Evolutionary conservation across 2,329 filamentous ascomycete genomes (phyloP).

Genomic region (Phaeosphaeriaceae sp.): DNA sequence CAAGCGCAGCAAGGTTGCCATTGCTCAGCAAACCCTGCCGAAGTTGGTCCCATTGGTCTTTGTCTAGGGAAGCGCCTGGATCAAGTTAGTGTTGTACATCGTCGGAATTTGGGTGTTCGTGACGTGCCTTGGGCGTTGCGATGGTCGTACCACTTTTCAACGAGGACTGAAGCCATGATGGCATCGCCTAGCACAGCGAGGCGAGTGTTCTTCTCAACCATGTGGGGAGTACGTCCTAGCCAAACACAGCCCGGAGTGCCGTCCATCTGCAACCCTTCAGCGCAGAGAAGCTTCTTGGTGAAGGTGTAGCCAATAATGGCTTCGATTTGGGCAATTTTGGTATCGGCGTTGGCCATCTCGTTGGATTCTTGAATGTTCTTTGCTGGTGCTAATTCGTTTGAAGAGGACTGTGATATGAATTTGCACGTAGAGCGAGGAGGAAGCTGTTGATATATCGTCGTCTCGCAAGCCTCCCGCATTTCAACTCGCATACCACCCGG

Average conservation of each 20-base stretch:
- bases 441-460: too few relatives aligned
- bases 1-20: slow-evolving; percentile 2
- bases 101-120: too few relatives aligned
- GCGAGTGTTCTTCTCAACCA: slow-evolving; percentile 14
- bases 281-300: slow-evolving; percentile 12
- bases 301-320: slow-evolving; percentile 13
- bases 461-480: too few relatives aligned
- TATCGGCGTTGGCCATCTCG: neutral
- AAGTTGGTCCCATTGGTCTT: slow-evolving; percentile 9
- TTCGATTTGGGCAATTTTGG: slow-evolving; percentile 11
- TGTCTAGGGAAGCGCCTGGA: neutral
- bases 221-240: neutral
- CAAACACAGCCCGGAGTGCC: too few relatives aligned
- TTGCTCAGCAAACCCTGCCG: slow-evolving; percentile 8
- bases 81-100: neutral
- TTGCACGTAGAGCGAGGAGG: too few relatives aligned
- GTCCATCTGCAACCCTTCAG: slow-evolving; percentile 21
- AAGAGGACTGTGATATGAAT: too few relatives aligned
- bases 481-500: too few relatives aligned
- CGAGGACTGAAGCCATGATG: slow-evolving; percentile 10
- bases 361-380: too few relatives aligned
- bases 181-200: slow-evolving; percentile 18
- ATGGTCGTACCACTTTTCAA: slow-evolving; percentile 15
- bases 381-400: too few relatives aligned
- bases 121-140: slow-evolving; percentile 7